These are phyloP conservation scores for Colletotrichum australisinense DNA, from an alignment of 2,329 filamentous ascomycete genomes.

Conservation along the genomic window DNA sequence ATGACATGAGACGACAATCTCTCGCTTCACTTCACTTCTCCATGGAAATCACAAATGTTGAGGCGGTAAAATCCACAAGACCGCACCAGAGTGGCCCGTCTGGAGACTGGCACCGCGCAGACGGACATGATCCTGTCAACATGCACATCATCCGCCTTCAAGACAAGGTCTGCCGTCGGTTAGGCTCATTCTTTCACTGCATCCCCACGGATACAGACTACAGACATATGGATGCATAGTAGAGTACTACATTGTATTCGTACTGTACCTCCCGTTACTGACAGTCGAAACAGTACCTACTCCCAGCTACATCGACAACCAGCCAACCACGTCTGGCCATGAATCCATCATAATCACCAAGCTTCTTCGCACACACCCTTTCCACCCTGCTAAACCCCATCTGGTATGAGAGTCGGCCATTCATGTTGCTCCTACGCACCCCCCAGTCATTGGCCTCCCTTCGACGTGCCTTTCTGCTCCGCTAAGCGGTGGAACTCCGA, in stretches of 20 bases:
- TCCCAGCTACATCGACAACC: neutral
- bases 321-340: neutral
- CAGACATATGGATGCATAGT: neutral
- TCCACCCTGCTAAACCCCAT: neutral
- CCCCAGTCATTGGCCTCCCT: conserved; percentile 14
- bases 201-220: neutral
- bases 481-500: conserved; percentile 31
- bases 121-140: conserved; percentile 12
- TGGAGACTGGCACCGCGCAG: conserved; percentile 8
- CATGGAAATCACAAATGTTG: neutral
- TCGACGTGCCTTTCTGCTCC: conserved; percentile 18
- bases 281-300: neutral
- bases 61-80: neutral
- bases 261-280: neutral
- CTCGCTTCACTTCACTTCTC: neutral
- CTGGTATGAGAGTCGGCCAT: neutral
- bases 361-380: neutral
- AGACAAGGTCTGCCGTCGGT: conserved; percentile 7
- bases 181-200: neutral
- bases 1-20: neutral
- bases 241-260: neutral
- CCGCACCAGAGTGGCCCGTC: neutral
- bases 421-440: neutral
- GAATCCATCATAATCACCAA: neutral
- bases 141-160: conserved; percentile 28